These are phyloP conservation scores for Geotrichum bryndzae DNA, from an alignment of 1,139 yeast genomes.

Conservation along the genomic window DNA sequence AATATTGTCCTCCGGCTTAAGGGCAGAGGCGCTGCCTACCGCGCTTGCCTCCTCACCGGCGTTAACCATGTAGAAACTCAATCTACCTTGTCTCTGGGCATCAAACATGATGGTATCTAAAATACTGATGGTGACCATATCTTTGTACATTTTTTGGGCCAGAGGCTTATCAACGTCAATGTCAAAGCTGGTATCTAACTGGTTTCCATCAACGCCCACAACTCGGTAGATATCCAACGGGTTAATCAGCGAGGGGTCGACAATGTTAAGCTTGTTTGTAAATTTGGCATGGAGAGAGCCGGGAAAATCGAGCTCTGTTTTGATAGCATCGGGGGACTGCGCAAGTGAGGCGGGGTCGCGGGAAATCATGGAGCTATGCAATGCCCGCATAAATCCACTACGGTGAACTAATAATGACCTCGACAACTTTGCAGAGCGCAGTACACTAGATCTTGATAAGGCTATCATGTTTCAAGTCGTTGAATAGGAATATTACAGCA, in stretches of 20 bases:
- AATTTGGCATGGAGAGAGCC: slow-evolving; percentile 31
- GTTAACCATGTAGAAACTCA: slow-evolving; percentile 36
- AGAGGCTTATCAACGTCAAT: slow-evolving; percentile 28
- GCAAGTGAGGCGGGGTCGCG: slow-evolving; percentile 18
- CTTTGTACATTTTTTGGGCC: slow-evolving; percentile 31
- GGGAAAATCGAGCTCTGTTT: slow-evolving; percentile 31
- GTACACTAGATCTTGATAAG: not conserved
- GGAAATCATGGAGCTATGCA: not conserved
- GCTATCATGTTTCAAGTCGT: not conserved
- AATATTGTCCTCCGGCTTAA: slow-evolving; percentile 31
- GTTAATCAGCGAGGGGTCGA: slow-evolving; percentile 23
- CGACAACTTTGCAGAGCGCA: not conserved
- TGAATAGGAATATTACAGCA: not conserved
- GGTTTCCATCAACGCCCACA: slow-evolving; percentile 30
- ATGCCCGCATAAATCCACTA: not conserved
- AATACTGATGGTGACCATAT: slow-evolving; percentile 33
- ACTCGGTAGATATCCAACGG: slow-evolving; percentile 33
- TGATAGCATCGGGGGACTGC: slow-evolving; percentile 25
- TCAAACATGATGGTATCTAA: slow-evolving; percentile 36
- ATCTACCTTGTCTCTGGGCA: slow-evolving; percentile 37
- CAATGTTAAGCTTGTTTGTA: slow-evolving; percentile 25
- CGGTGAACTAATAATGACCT: not conserved
- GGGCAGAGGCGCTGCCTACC: slow-evolving; percentile 36
- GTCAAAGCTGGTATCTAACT: slow-evolving; percentile 26
- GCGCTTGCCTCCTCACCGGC: slow-evolving; percentile 39